Base-by-base conservation (phyloP, 2,329 filamentous ascomycete genomes). In the Neonectria hederae region DNA sequence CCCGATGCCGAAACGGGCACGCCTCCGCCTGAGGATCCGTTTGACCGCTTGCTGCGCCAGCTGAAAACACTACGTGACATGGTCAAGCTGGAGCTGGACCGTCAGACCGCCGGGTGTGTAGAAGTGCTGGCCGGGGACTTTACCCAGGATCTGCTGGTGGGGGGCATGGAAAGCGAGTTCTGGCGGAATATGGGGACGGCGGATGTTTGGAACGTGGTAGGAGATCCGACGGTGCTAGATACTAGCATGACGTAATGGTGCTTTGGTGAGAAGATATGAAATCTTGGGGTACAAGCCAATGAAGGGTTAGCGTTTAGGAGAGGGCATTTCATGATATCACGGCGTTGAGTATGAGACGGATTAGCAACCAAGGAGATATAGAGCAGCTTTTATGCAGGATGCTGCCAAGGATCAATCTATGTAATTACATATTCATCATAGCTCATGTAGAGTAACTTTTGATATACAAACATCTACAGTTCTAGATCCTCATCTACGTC, bases 11-110 rank as follows among this genome's bases (percentile, higher is more conserved):
- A 58, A 9, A 56, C 54, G 6, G 58, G 48, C 49, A 19, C 63
- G 4, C 35, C 51, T 4, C 66, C 66, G 28, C 62, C 66, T 0
- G 73, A 77, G 24, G 78, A 80, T 40, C 77, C 77, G 1, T 69
- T 79, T 26, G 76, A 74, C 57, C 69, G 76, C 38, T 67, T 80
- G 28, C 59, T 75, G 21, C 69, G 73, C n/a, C 69, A 79, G 46
- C 70, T 79, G 8, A 73, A 67, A 60, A 73, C 70, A 30, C 72
- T 76, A 13, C 70, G 72, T 38, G 76, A 77, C 24, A 60, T 78
- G 22, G 73, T 78, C 9, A 72, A 70, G 49, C 66, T 77, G 53
- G 76, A 78, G 63, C 65, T 76, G 11, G 70, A 76, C 32, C 60
- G 72, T 11, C 63, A 74, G 30, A 66, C 68, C 14, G 65, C 73